phyloP scores from a whole-genome alignment of 116 monocot species.

The Zostera marina region DNA sequence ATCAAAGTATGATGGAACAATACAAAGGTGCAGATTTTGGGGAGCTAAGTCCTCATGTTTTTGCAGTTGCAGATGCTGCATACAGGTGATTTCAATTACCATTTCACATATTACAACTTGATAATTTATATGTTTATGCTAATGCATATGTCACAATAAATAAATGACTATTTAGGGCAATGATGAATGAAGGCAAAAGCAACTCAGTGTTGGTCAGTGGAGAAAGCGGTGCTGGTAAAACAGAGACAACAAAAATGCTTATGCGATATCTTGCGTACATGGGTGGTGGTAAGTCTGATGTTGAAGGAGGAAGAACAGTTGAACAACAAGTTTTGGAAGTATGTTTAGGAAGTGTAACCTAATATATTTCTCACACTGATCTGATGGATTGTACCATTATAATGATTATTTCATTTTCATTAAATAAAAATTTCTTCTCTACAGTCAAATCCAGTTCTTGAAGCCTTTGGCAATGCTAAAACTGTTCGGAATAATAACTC shows the following conservation, averaged over 20 bases:
- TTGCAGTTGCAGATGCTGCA: slow-evolving; percentile 65
- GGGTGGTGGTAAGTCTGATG: slow-evolving; percentile 41
- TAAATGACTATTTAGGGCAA: slow-evolving; percentile 16
- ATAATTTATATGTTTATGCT: background rate
- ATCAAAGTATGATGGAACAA: slow-evolving; percentile 64
- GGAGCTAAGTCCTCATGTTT: slow-evolving; percentile 63
- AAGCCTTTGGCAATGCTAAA: slow-evolving; percentile 91
- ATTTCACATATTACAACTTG: background rate
- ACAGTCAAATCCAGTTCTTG: slow-evolving; percentile 79
- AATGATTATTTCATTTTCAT: background rate
- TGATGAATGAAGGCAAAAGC: slow-evolving; percentile 65
- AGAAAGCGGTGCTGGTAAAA: slow-evolving; percentile 77
- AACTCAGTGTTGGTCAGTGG: slow-evolving; percentile 66
- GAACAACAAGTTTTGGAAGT: slow-evolving; percentile 71
- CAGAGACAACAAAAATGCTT: slow-evolving; percentile 64
- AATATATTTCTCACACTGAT: background rate
- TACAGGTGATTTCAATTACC: slow-evolving; percentile 27
- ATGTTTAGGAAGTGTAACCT: slow-evolving; percentile 1
- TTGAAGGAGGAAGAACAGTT: slow-evolving; percentile 64
- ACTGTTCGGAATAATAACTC: slow-evolving; percentile 78
- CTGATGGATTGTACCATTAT: background rate
- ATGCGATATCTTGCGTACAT: slow-evolving; percentile 60
- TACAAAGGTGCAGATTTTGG: slow-evolving; percentile 59
- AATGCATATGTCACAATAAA: background rate
- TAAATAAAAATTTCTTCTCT: background rate